Conservation (phyloP, 2,329 filamentous ascomycete species). For the Thielaviopsis musarum region DNA sequence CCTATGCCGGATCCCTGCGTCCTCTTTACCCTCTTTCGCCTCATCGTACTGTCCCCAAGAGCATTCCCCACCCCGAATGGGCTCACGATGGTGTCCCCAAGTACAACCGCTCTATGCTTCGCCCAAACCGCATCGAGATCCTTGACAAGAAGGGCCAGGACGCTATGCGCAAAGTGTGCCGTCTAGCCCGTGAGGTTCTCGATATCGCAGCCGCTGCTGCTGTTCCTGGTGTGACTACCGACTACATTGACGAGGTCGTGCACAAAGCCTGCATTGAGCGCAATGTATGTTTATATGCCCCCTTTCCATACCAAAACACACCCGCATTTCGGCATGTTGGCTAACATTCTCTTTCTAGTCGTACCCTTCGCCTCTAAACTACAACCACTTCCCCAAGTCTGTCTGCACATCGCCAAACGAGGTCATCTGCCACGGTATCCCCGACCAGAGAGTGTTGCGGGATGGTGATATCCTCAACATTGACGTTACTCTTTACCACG, state of each 20-base stretch:
- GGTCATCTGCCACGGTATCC: conserved; percentile 96
- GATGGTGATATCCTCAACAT: conserved; percentile 97
- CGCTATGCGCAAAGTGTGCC: conserved; percentile 85
- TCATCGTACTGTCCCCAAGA: conserved; percentile 55
- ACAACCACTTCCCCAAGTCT: conserved; percentile 93
- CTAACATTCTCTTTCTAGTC: conserved; percentile 37
- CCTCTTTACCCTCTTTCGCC: conserved; percentile 76
- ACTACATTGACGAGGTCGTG: conserved; percentile 85
- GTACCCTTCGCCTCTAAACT: conserved; percentile 89
- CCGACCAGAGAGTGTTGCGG: conserved; percentile 68
- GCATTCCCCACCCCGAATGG: conserved; percentile 76
- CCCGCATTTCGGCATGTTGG: conserved; percentile 9
- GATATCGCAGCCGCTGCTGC: conserved; percentile 75
- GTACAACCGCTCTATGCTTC: conserved; percentile 41
- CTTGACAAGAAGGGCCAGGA: conserved; percentile 67
- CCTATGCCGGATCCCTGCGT: conserved; percentile 64
- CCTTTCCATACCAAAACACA: not conserved
- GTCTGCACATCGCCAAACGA: conserved; percentile 95
- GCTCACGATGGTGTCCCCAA: conserved; percentile 63
- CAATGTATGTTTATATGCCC: conserved; percentile 45
- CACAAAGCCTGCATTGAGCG: conserved; percentile 90
- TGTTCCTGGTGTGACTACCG: conserved; percentile 86
- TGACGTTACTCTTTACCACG: conserved; percentile 86
- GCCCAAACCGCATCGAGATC: conserved; percentile 66
- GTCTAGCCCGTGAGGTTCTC: conserved; percentile 72